phyloP scores from a whole-genome alignment of 805 yeast species.

The Ogataea paradorogensis region DNA sequence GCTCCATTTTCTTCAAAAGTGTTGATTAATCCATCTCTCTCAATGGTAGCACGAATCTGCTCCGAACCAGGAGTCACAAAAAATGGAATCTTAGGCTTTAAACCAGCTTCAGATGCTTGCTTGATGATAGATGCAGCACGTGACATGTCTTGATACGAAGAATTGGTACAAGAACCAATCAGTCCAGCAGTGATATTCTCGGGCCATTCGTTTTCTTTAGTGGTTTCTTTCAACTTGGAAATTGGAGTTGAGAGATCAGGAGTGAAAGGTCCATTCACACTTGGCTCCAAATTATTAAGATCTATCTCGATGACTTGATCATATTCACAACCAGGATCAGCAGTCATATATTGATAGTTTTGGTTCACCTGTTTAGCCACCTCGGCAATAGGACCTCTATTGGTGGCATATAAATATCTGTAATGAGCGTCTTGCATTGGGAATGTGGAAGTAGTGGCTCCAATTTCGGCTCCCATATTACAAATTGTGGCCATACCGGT shows the following conservation, averaged over 20 bases:
- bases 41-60: constrained; percentile 97
- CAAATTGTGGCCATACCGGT: constrained; percentile 99
- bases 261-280: constrained; percentile 96
- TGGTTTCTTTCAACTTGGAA: constrained; percentile 80
- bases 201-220: constrained; percentile 89
- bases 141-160: constrained; percentile 97
- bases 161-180: constrained; percentile 98
- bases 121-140: constrained; percentile 90
- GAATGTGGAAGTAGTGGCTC: constrained; percentile 97
- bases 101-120: constrained; percentile 88
- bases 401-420: constrained; percentile 83
- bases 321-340: constrained; percentile 91
- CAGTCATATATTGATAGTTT: constrained; percentile 64
- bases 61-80: constrained; percentile 98
- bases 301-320: constrained; percentile 92
- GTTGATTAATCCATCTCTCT: constrained; percentile 88
- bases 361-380: constrained; percentile 66
- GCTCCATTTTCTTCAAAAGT: constrained; percentile 92
- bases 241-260: constrained; percentile 97
- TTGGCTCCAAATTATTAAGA: constrained; percentile 87
- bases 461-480: constrained; percentile 99
- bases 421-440: constrained; percentile 91
- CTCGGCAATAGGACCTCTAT: constrained; percentile 80
- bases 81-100: constrained; percentile 87
- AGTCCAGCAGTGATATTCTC: constrained; percentile 88